phyloP scores from a whole-genome alignment of 208 protist genomes.

The Trypanosoma caninum region DNA sequence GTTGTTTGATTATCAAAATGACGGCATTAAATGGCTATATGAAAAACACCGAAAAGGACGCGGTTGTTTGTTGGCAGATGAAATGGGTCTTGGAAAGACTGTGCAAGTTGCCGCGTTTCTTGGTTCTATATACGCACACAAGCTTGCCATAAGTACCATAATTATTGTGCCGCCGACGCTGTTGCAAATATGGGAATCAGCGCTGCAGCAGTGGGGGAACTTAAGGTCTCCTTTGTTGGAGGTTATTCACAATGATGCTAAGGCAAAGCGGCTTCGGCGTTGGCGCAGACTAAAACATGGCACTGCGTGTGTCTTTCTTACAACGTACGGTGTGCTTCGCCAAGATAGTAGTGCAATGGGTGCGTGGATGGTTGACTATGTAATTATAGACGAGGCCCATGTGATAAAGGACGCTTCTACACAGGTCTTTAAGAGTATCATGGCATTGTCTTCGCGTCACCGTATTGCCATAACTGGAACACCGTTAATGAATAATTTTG shows the following conservation, averaged over 20 bases:
- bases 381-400: slow-evolving; percentile 86
- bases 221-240: slow-evolving; percentile 26
- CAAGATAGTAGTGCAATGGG: slow-evolving; percentile 57
- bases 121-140: slow-evolving; percentile 61
- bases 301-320: slow-evolving; percentile 56
- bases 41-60: slow-evolving; percentile 88
- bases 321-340: slow-evolving; percentile 81
- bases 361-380: slow-evolving; percentile 65
- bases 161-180: slow-evolving; percentile 91
- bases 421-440: slow-evolving; percentile 46
- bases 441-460: slow-evolving; percentile 62
- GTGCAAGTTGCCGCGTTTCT: slow-evolving; percentile 94
- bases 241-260: slow-evolving; percentile 55
- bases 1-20: slow-evolving; percentile 94
- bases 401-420: slow-evolving; percentile 71
- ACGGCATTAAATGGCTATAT: slow-evolving; percentile 95
- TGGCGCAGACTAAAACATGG: slow-evolving; percentile 58
- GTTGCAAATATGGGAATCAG: slow-evolving; percentile 92
- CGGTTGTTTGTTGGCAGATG: slow-evolving; percentile 96
- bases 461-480: slow-evolving; percentile 83
- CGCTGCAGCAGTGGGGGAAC: slow-evolving; percentile 72
- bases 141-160: slow-evolving; percentile 89
- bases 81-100: slow-evolving; percentile 98
- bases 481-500: slow-evolving; percentile 83
- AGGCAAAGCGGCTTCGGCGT: slow-evolving; percentile 40